These are phyloP conservation scores for Cercospora beticola DNA, from an alignment of 2,329 filamentous ascomycete species.

Conservation along the genomic window DNA sequence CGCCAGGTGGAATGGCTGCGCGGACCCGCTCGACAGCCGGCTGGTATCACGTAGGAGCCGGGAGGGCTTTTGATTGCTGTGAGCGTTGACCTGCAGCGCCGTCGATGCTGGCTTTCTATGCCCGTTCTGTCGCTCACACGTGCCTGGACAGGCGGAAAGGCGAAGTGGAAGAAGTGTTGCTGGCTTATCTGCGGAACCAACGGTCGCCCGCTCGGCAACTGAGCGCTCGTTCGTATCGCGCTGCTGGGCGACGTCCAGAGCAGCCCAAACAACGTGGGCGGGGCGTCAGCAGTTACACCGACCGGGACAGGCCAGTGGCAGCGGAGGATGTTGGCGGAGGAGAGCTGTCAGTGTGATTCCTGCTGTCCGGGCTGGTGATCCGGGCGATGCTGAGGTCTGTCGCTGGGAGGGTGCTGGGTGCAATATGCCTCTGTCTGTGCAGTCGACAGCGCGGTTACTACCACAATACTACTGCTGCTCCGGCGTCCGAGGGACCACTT, in stretches of 20 bases:
- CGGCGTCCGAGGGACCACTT: background rate
- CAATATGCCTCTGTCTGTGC: background rate
- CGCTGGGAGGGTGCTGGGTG: background rate
- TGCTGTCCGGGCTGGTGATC: background rate
- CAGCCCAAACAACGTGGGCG: background rate
- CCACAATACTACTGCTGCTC: background rate
- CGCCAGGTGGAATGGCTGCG: slow-evolving; percentile 2
- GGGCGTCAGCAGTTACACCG: background rate
- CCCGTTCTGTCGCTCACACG: background rate
- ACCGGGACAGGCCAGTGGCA: background rate
- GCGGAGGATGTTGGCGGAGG: background rate
- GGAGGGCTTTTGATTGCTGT: background rate
- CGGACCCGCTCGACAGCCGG: slow-evolving; percentile 4
- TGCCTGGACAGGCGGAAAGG: background rate
- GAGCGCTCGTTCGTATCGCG: slow-evolving; percentile 1
- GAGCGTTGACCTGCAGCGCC: slow-evolving; percentile 2
- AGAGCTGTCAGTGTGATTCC: background rate
- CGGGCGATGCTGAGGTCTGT: background rate
- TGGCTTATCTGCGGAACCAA: slow-evolving; percentile 1
- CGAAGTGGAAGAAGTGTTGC: background rate
- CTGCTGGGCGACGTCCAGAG: background rate
- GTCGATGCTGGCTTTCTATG: background rate
- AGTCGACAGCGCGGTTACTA: background rate
- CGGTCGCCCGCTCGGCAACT: background rate
- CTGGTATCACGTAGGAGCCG: background rate